phyloP scores from a whole-genome alignment of 257 asterid species.

The Henckelia pumila region DNA sequence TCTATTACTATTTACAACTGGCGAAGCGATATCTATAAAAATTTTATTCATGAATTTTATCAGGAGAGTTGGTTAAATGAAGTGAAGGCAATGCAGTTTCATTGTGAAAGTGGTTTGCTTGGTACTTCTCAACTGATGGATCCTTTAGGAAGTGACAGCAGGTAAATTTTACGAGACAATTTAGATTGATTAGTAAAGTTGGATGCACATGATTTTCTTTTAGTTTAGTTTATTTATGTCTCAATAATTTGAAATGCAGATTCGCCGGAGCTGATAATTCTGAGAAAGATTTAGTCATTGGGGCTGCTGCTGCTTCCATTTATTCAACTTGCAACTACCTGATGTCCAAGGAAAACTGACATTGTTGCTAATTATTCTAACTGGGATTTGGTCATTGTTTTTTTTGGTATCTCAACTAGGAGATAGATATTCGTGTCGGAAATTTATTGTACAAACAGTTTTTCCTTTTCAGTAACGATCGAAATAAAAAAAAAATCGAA shows the following conservation, averaged over 20 bases:
- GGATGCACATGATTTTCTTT: neutral
- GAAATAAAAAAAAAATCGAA: too few species aligned
- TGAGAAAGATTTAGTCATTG: constrained; percentile 21
- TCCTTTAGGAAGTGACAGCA: constrained; percentile 23
- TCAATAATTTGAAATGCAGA: constrained; percentile 1
- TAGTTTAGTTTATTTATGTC: neutral
- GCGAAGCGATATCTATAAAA: neutral
- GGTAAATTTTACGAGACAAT: constrained; percentile 23
- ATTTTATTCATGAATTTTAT: neutral
- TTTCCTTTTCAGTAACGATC: neutral
- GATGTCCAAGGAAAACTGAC: constrained; percentile 18
- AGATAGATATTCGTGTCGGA: neutral
- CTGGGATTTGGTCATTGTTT: neutral
- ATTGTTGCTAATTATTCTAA: neutral
- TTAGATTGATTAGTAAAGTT: neutral
- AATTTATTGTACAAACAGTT: neutral
- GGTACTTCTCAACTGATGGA: constrained; percentile 25
- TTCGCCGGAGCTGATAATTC: constrained; percentile 2
- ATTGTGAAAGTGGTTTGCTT: constrained; percentile 30
- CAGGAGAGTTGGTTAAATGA: constrained; percentile 49
- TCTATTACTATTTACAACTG: neutral
- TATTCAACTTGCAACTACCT: constrained; percentile 27
- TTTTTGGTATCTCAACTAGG: neutral
- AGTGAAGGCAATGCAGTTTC: constrained; percentile 48
- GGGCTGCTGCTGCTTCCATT: constrained; percentile 30